Evolutionary conservation across 2,329 filamentous ascomycete genomes (phyloP).

Genomic region (Trichoderma sp.): DNA sequence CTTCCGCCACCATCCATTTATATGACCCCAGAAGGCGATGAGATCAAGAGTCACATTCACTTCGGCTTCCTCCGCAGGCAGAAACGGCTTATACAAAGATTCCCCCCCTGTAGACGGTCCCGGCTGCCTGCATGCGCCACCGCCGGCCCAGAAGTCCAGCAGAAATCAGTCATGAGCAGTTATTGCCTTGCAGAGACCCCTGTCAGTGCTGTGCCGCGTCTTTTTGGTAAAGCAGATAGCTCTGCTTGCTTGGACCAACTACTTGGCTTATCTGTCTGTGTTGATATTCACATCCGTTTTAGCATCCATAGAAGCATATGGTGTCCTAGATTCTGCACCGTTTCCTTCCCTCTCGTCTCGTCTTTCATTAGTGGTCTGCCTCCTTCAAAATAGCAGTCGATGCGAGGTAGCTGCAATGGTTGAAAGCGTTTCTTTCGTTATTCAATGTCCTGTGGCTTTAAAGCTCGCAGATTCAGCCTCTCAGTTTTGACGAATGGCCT

Average conservation of each 20-base stretch:
- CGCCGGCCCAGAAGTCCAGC: slow-evolving; percentile 14
- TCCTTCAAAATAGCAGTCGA: too few species aligned
- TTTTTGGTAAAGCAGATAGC: background rate
- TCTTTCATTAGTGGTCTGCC: background rate
- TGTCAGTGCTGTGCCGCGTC: background rate
- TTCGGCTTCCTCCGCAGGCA: background rate
- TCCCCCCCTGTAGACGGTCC: background rate
- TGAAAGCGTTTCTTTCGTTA: background rate
- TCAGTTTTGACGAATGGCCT: background rate
- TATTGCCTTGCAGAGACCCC: background rate
- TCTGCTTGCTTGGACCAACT: background rate
- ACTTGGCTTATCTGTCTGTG: background rate
- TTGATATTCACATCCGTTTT: background rate
- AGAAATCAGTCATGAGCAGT: background rate
- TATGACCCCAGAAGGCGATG: background rate
- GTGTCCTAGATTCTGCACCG: background rate
- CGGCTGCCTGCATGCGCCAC: slow-evolving; percentile 25
- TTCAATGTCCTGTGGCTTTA: background rate
- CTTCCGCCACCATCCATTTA: slow-evolving; percentile 11
- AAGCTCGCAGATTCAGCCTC: background rate
- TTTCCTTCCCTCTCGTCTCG: background rate
- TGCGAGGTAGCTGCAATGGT: background rate
- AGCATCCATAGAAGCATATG: background rate
- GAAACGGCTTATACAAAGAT: background rate
- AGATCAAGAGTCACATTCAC: background rate